Percentiles rank a stretch among this genome's conserved stretches.
Conservation (phyloP, 768 basidiomycete species). For the Trametes gibbosa region DNA sequence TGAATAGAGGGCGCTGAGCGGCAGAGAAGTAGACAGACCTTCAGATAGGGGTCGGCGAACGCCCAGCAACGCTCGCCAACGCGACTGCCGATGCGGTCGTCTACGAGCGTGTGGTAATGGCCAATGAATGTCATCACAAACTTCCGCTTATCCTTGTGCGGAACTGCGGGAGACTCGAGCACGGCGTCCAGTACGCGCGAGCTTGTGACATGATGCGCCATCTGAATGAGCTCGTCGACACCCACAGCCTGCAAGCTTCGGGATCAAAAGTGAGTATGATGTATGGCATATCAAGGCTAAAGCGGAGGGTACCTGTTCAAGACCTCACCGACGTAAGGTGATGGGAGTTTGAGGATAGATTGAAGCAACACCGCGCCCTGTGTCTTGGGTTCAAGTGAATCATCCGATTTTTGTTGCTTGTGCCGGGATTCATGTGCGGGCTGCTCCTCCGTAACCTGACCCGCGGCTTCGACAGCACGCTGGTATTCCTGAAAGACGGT, state of each 20-base stretch:
- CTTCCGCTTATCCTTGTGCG: conserved; percentile 61
- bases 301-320: conserved; percentile 56
- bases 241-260: conserved; percentile 34
- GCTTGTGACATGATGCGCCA: conserved; percentile 65
- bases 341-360: conserved; percentile 66
- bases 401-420: conserved; percentile 15
- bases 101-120: conserved; percentile 75
- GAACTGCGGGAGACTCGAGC: conserved; percentile 65
- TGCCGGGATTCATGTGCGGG: conserved; percentile 19
- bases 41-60: conserved; percentile 88
- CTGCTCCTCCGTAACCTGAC: conserved; percentile 16
- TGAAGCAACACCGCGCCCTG: conserved; percentile 88
- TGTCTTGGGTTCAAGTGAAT: conserved; percentile 60
- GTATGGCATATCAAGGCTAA: background rate
- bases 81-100: conserved; percentile 88
- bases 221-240: conserved; percentile 53
- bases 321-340: conserved; percentile 65
- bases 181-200: conserved; percentile 79
- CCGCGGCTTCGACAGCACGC: conserved; percentile 10
- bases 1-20: background rate
- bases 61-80: conserved; percentile 92
- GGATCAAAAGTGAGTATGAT: background rate
- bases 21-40: conserved; percentile 44
- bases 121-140: conserved; percentile 77
- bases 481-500: conserved; percentile 24